These are phyloP conservation scores for Pichia kluyveri DNA, from an alignment of 805 yeast genomes.

Conservation along the genomic window DNA sequence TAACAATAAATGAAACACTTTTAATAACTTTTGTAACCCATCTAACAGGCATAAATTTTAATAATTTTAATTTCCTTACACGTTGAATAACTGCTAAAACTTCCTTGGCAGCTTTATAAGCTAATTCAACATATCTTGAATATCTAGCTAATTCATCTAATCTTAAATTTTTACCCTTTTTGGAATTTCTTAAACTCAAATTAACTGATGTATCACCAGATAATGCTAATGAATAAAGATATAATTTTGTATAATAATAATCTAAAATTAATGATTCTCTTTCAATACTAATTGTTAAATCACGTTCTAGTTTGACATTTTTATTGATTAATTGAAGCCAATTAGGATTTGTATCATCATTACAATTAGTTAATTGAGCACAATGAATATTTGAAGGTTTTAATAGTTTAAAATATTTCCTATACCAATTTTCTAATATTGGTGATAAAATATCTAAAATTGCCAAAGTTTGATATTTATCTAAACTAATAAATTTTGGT, in stretches of 20 bases:
- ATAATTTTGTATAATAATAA: conserved; percentile 74
- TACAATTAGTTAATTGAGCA: conserved; percentile 9
- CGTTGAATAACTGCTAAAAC: conserved; percentile 62
- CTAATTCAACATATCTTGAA: conserved; percentile 71
- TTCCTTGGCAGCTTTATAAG: conserved; percentile 78
- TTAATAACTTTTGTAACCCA: conserved; percentile 84
- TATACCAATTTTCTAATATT: conserved; percentile 69
- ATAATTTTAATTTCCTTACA: conserved; percentile 52
- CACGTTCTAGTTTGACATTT: conserved; percentile 30
- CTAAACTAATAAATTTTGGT: conserved; percentile 40
- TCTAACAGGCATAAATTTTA: conserved; percentile 81
- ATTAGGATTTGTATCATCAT: conserved; percentile 8
- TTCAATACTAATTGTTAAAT: conserved; percentile 39
- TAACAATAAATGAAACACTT: conserved; percentile 84
- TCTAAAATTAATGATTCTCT: conserved; percentile 71
- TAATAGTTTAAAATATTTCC: conserved; percentile 48
- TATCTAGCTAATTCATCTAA: conserved; percentile 64
- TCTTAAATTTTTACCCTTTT: conserved; percentile 31
- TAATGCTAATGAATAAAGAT: conserved; percentile 76
- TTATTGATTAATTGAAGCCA: conserved; percentile 18
- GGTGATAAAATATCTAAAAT: conserved; percentile 69
- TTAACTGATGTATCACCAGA: conserved; percentile 35
- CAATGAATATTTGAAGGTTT: conserved; percentile 37
- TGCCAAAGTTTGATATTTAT: conserved; percentile 59
- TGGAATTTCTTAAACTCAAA: conserved; percentile 20